Percentiles rank a stretch among this genome's conserved stretches.
Evolutionary conservation across 305 asterid species (phyloP).

Genomic region (Rubia tinctorum): DNA sequence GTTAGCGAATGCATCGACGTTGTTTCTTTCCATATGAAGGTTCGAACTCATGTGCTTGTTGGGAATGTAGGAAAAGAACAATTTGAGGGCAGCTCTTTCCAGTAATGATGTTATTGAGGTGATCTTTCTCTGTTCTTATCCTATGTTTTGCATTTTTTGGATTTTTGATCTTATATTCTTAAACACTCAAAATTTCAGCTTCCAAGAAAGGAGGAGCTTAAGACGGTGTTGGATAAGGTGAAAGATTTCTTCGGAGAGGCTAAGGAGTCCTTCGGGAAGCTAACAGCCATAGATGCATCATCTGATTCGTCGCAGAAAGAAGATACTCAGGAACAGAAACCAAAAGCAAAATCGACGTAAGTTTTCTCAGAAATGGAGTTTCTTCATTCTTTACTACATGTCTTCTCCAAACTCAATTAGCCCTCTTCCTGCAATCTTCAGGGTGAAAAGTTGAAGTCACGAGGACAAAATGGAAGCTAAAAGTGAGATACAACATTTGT

Average conservation of each 20-base stretch:
- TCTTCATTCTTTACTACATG: background rate
- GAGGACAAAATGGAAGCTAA: background rate
- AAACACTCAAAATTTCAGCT: constrained; percentile 44
- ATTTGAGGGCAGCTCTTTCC: constrained; percentile 74
- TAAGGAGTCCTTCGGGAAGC: constrained; percentile 92
- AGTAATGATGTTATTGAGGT: constrained; percentile 84
- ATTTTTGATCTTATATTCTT: background rate
- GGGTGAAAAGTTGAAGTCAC: constrained; percentile 19
- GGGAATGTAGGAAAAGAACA: constrained; percentile 68
- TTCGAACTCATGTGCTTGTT: background rate
- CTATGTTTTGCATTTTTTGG: background rate
- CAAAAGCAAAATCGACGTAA: constrained; percentile 51
- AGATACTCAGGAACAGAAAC: constrained; percentile 35
- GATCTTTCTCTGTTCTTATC: constrained; percentile 4
- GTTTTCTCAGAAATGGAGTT: constrained; percentile 16
- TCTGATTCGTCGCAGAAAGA: constrained; percentile 45
- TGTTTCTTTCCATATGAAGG: background rate
- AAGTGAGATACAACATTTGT: background rate
- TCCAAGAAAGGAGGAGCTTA: constrained; percentile 70
- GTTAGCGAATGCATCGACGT: background rate
- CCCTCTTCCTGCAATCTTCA: background rate
- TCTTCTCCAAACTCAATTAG: background rate
- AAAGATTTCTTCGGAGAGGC: constrained; percentile 93
- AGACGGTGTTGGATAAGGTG: constrained; percentile 88
- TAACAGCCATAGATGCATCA: constrained; percentile 55